Evolutionary conservation across 805 yeast genomes (phyloP), one percentile per base, ranked within the genome.

Genomic region (Candida boleticola): DNA sequence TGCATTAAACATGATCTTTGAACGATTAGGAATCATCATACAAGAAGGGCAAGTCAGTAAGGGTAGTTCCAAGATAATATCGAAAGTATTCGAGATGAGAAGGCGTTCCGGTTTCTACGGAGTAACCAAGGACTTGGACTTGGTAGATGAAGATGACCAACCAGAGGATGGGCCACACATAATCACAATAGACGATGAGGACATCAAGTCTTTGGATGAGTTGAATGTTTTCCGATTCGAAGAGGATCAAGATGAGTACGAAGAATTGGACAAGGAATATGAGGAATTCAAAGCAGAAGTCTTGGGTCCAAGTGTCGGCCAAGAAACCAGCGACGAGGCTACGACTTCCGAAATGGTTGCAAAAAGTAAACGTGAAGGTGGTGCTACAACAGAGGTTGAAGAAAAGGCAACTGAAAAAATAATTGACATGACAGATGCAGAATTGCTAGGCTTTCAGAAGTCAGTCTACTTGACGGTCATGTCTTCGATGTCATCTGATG

Each of bases 401-500:
- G 30, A 45, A 31, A 29, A 35, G 25, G 38, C 41, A 33, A 26
- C 43, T 13, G 38, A 34, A 13, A 61, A 63, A 38, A 72, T 83
- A 31, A 68, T 71, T 31, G 97, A 90, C 59, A 62, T 84, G 71
- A 85, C 96, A 0, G 83, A 83, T 36, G 64, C 82, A 0, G 79
- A 79, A 20, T 61, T 82, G 23, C 68, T 80, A 1, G 79, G 81
- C 39, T 80, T 80, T 50, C 88, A 88, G 51, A 88, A 88, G 52
- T 76, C 76, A 1, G 84, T 92, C 2, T 92, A 92, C 53, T 65
- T 90, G 22, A 83, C 92, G 0, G 68, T 93, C 7, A 89, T 87
- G 83, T 88, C 97, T 18, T 82, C 96, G 45, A 78, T 92, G 83
- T 83, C 95, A 0, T 81, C 90, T 4, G 96, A 88, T 50, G 99